A percentile compares a stretch with the other conserved stretches of the same genome.
Evolutionary conservation across 176 grass and related monocot species (phyloP).

Genomic region (Poa annua): DNA sequence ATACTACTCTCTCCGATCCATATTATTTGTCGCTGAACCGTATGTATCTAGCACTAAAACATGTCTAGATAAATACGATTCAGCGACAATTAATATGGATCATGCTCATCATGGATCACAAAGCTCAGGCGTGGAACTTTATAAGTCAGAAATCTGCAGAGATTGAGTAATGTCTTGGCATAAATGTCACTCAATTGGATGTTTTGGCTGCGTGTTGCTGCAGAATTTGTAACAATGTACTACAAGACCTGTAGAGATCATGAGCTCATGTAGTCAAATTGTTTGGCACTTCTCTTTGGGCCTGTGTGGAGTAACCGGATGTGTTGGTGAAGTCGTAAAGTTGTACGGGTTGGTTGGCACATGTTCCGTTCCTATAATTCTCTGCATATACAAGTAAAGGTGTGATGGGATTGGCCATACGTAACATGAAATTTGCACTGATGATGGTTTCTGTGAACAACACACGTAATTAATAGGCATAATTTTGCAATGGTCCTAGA

Average conservation of each 20-base stretch:
- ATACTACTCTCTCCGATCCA: neutral
- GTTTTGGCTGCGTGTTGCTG: neutral
- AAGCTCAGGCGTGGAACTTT: conserved; percentile 28
- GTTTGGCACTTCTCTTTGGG: neutral
- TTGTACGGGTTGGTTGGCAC: conserved; percentile 2
- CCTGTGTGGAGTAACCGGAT: neutral
- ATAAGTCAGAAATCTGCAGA: conserved; percentile 1
- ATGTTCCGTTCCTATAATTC: neutral
- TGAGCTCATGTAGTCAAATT: conserved; percentile 13
- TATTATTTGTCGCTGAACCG: too few species aligned
- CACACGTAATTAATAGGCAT: conserved; percentile 4
- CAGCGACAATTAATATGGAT: neutral
- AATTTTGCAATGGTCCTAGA: conserved; percentile 5
- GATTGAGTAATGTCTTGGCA: neutral
- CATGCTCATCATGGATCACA: conserved; percentile 12
- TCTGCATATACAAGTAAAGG: neutral
- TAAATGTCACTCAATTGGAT: neutral
- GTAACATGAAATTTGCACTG: conserved; percentile 1
- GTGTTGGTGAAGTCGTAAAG: conserved; percentile 7
- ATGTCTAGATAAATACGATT: too few species aligned
- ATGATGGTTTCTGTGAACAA: neutral
- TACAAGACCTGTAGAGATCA: neutral
- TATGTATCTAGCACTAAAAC: too few species aligned
- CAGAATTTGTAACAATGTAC: neutral
- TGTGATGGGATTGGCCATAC: neutral